phyloP scores from a whole-genome alignment of 164 flowering plant species.

The Liriodendron chinense region DNA sequence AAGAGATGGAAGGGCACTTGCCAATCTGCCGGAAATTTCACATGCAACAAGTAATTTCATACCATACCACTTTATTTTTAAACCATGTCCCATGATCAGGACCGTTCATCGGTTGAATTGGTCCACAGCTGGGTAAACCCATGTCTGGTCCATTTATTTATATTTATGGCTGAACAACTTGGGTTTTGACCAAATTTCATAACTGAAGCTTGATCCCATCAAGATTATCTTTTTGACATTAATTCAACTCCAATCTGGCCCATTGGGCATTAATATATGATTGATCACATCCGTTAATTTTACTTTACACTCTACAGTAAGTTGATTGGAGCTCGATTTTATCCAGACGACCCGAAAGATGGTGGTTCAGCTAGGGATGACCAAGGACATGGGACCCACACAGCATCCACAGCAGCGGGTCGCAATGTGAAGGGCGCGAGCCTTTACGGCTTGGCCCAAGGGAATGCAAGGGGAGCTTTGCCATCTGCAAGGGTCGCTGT shows the following conservation, averaged over 20 bases:
- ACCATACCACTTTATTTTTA: not conserved
- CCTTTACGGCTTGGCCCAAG: slow-evolving; percentile 32
- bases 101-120: not conserved
- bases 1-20: slow-evolving; percentile 50
- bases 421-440: slow-evolving; percentile 28
- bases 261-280: not conserved
- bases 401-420: slow-evolving; percentile 57
- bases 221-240: not conserved
- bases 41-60: slow-evolving; percentile 54
- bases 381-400: slow-evolving; percentile 52
- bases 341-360: not conserved
- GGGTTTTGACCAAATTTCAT: too few relatives aligned
- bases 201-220: too few relatives aligned
- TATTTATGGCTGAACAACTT: too few relatives aligned
- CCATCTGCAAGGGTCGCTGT: slow-evolving; percentile 54
- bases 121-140: too few relatives aligned
- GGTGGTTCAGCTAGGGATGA: slow-evolving; percentile 22
- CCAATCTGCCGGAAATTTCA: slow-evolving; percentile 26
- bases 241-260: not conserved
- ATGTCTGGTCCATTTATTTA: too few relatives aligned
- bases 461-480: slow-evolving; percentile 54
- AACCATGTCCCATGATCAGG: not conserved
- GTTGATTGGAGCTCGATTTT: slow-evolving; percentile 41
- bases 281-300: not conserved
- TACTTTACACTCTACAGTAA: slow-evolving; percentile 24